These are phyloP conservation scores for Coprinopsis strossmayeri DNA, from an alignment of 768 basidiomycete genomes.

Conservation along the genomic window DNA sequence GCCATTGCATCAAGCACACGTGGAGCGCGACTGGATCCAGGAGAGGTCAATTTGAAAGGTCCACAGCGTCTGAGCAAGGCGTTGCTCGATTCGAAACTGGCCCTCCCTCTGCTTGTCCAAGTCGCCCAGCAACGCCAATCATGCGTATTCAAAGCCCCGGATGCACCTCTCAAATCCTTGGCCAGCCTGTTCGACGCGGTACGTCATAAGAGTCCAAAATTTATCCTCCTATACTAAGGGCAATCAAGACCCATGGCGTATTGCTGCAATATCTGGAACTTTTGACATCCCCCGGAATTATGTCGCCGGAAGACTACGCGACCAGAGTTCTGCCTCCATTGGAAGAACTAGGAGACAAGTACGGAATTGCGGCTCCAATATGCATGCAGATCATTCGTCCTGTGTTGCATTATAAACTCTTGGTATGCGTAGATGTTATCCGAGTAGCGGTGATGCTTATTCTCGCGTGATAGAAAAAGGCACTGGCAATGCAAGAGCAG, in stretches of 20 bases:
- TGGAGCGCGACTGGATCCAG: conserved; percentile 65
- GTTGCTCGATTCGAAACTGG: conserved; percentile 63
- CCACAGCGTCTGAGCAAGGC: conserved; percentile 61
- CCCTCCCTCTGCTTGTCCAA: conserved; percentile 86
- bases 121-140: conserved; percentile 88
- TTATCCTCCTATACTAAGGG: conserved; percentile 29
- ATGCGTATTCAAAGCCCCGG: conserved; percentile 67
- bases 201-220: conserved; percentile 26
- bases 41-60: conserved; percentile 57
- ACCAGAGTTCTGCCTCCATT: conserved; percentile 77
- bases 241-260: conserved; percentile 91
- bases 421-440: conserved; percentile 36
- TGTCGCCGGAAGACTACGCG: no score
- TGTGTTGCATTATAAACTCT: conserved; percentile 54
- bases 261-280: conserved; percentile 90
- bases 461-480: conserved; percentile 39
- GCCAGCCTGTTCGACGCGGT: conserved; percentile 87
- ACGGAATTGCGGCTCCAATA: conserved; percentile 77
- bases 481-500: conserved; percentile 60
- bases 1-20: conserved; percentile 76
- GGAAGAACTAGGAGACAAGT: conserved; percentile 62
- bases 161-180: conserved; percentile 80
- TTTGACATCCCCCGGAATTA: no score
- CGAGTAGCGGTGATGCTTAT: conserved; percentile 5
- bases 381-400: conserved; percentile 95